A percentile compares a stretch with the other conserved stretches of the same genome.
These are phyloP conservation scores for Hortiboletus campestris DNA, from an alignment of 768 basidiomycete genomes.

Conservation along the genomic window DNA sequence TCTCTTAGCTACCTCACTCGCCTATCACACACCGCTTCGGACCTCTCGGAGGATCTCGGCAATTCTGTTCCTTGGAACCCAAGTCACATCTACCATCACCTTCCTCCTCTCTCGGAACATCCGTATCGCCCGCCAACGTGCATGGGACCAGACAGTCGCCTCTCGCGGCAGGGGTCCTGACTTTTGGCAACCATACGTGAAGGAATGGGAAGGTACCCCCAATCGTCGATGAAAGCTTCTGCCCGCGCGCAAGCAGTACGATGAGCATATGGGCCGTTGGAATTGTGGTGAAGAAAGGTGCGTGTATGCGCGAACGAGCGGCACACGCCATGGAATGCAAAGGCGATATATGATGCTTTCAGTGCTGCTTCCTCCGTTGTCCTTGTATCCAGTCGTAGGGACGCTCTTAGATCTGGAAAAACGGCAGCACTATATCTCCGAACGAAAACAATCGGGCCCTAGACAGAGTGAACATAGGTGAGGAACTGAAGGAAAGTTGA, in stretches of 20 bases:
- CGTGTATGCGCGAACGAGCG: background rate
- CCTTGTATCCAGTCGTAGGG: slow-evolving; percentile 70
- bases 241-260: slow-evolving; percentile 12
- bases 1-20: slow-evolving; percentile 29
- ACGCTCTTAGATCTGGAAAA: slow-evolving; percentile 65
- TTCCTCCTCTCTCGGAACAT: slow-evolving; percentile 88
- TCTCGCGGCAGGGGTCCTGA: slow-evolving; percentile 80
- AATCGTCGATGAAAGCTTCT: slow-evolving; percentile 30
- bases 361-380: slow-evolving; percentile 62
- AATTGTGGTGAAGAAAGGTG: slow-evolving; percentile 24
- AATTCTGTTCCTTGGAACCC: slow-evolving; percentile 67
- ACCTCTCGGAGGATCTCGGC: slow-evolving; percentile 49
- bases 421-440: slow-evolving; percentile 46
- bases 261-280: slow-evolving; percentile 17
- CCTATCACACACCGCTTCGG: slow-evolving; percentile 26
- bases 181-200: slow-evolving; percentile 83
- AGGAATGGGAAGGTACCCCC: slow-evolving; percentile 74
- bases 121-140: slow-evolving; percentile 71
- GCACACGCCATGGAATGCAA: background rate
- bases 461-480: background rate
- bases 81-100: slow-evolving; percentile 69
- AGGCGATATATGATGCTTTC: background rate
- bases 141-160: slow-evolving; percentile 77
- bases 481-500: slow-evolving; percentile 2
- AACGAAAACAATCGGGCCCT: slow-evolving; percentile 2